These are phyloP conservation scores for Solanum habrochaites DNA, from an alignment of 257 asterid species.

Conservation along the genomic window DNA sequence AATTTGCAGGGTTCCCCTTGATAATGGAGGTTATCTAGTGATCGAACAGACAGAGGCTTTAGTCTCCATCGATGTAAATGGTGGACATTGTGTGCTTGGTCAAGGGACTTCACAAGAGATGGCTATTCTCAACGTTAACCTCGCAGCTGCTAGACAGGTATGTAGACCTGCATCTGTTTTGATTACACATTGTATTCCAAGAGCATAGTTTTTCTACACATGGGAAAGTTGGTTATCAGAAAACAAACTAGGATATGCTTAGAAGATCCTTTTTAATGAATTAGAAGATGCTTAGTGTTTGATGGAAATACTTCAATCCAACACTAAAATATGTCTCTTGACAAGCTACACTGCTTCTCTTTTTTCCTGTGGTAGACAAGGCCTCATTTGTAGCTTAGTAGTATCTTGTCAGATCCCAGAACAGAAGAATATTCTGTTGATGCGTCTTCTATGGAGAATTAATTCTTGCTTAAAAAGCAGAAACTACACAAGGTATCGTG, in stretches of 20 bases:
- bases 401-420: neutral
- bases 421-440: neutral
- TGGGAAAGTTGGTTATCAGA: neutral
- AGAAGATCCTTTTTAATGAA: neutral
- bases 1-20: constrained; percentile 68
- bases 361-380: neutral
- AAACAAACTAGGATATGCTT: neutral
- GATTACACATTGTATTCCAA: neutral
- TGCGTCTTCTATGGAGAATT: neutral
- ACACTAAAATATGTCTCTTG: neutral
- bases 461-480: neutral
- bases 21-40: constrained; percentile 92
- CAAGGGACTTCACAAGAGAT: constrained; percentile 89
- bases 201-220: neutral
- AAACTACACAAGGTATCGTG: neutral
- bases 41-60: constrained; percentile 97
- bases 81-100: constrained; percentile 94
- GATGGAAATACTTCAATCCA: neutral
- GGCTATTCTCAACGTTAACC: constrained; percentile 91
- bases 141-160: constrained; percentile 94
- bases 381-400: neutral
- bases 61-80: constrained; percentile 94
- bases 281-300: neutral
- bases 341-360: neutral
- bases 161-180: neutral